phyloP scores from a whole-genome alignment of 768 basidiomycete genomes.

The Calocybe cyanea region DNA sequence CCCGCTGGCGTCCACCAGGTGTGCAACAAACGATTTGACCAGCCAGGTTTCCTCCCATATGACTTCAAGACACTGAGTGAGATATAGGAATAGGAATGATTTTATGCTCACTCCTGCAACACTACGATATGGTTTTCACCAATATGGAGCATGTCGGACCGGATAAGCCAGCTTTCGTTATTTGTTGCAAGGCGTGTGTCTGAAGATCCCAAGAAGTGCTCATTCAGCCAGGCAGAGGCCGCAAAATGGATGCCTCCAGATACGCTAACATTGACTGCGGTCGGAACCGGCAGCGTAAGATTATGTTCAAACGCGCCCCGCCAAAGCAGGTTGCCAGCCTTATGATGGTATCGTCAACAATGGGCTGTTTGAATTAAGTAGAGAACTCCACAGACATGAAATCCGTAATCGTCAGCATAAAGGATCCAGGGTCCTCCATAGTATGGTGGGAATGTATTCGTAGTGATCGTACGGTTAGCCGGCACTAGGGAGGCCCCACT shows the following conservation, averaged over 20 bases:
- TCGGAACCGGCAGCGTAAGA: constrained; percentile 5
- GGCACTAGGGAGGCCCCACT: constrained; percentile 4
- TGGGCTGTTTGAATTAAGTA: background rate
- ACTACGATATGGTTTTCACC: constrained; percentile 12
- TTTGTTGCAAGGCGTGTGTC: constrained; percentile 13
- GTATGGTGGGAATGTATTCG: constrained; percentile 12
- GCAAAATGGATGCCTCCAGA: constrained; percentile 15
- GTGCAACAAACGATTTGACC: constrained; percentile 18
- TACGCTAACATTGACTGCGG: constrained; percentile 14
- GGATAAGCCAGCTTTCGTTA: constrained; percentile 13
- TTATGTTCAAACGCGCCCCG: constrained; percentile 14
- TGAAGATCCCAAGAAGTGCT: constrained; percentile 11
- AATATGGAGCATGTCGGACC: constrained; percentile 8
- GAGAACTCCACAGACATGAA: constrained; percentile 10
- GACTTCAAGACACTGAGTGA: background rate
- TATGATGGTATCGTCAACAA: background rate
- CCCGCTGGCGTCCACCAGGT: constrained; percentile 15
- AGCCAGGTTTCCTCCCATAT: constrained; percentile 18
- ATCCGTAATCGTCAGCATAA: constrained; percentile 17
- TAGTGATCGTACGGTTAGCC: constrained; percentile 13
- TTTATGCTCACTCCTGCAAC: constrained; percentile 12
- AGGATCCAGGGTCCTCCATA: constrained; percentile 17
- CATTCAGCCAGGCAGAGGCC: constrained; percentile 15
- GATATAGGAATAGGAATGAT: background rate
- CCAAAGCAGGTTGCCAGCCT: constrained; percentile 17